These are phyloP conservation scores for Micractinium conductrix DNA, from an alignment of 139 green algal species.

Conservation along the genomic window DNA sequence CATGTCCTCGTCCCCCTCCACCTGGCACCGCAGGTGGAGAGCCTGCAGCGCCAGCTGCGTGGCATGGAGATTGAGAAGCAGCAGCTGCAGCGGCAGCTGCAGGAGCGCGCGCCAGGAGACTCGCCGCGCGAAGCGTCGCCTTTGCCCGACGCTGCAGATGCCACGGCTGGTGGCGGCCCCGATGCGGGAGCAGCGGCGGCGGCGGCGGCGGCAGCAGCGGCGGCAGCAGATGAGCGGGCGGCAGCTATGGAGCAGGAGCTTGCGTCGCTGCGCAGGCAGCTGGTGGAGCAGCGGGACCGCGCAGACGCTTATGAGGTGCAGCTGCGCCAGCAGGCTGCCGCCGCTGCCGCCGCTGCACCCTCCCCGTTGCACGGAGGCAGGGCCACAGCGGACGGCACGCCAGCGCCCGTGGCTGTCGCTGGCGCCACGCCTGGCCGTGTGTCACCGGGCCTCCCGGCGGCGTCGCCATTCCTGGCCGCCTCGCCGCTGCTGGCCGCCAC, in stretches of 20 bases:
- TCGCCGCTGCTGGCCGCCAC: constrained; percentile 27
- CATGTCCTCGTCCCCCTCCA: no score
- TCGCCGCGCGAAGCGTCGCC: no score
- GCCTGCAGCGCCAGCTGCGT: neutral
- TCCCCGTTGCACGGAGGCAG: no score
- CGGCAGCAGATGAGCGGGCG: neutral
- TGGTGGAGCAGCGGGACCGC: constrained; percentile 11
- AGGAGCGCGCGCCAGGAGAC: no score
- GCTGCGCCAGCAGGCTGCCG: neutral
- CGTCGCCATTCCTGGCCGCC: constrained; percentile 6
- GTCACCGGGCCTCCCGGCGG: no score
- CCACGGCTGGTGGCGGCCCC: neutral
- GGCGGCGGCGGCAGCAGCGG: neutral
- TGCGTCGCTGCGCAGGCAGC: neutral
- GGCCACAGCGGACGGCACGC: no score
- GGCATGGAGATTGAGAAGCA: neutral
- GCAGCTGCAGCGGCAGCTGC: neutral
- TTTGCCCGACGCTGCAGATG: no score
- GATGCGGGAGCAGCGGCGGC: neutral
- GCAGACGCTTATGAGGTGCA: constrained; percentile 10
- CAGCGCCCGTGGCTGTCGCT: no score
- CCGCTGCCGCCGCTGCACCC: neutral
- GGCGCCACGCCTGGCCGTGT: no score
- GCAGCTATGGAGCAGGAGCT: neutral
- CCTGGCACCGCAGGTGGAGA: constrained; percentile 22